phyloP scores from a whole-genome alignment of 2,329 filamentous ascomycete species.

The Aspergillus awamori region DNA sequence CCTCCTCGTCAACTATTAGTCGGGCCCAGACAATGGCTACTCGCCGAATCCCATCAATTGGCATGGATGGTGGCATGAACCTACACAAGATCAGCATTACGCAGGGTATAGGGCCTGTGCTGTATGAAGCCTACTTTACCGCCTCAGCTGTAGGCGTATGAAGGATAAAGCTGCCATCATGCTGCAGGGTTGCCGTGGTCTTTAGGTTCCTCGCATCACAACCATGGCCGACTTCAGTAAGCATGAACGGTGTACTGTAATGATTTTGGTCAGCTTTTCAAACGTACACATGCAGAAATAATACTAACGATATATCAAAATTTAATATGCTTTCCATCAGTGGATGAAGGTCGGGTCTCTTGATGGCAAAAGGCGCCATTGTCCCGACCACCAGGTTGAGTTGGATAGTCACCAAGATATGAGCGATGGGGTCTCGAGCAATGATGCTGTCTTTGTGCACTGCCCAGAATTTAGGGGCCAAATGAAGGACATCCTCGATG shows the following conservation, averaged over 20 bases:
- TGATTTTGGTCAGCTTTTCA: background rate
- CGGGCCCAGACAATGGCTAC: slow-evolving; percentile 23
- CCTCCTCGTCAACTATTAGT: slow-evolving; percentile 20
- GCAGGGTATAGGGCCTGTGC: too few species aligned
- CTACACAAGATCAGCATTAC: slow-evolving; percentile 4
- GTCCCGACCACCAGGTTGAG: slow-evolving; percentile 19
- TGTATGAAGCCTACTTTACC: background rate
- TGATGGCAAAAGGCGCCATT: slow-evolving; percentile 11
- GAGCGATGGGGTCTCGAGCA: slow-evolving; percentile 8
- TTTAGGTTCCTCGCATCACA: slow-evolving; percentile 17
- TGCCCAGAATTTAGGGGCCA: slow-evolving; percentile 23
- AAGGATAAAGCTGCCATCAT: slow-evolving; percentile 12
- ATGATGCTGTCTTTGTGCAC: slow-evolving; percentile 13
- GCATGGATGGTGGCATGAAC: slow-evolving; percentile 24
- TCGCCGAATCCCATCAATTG: slow-evolving; percentile 11
- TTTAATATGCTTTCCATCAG: background rate
- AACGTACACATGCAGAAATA: background rate
- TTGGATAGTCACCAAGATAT: slow-evolving; percentile 11
- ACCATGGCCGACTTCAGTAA: slow-evolving; percentile 19
- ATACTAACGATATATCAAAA: slow-evolving; percentile 1
- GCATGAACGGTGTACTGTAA: slow-evolving; percentile 10
- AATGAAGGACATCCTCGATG: too few species aligned
- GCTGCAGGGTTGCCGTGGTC: slow-evolving; percentile 14
- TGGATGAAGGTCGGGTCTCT: background rate
- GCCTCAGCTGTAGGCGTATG: background rate